Evolutionary conservation across 805 yeast genomes (phyloP), one percentile per base, ranked within the genome.

Genomic region (Brettanomyces custersianus): DNA sequence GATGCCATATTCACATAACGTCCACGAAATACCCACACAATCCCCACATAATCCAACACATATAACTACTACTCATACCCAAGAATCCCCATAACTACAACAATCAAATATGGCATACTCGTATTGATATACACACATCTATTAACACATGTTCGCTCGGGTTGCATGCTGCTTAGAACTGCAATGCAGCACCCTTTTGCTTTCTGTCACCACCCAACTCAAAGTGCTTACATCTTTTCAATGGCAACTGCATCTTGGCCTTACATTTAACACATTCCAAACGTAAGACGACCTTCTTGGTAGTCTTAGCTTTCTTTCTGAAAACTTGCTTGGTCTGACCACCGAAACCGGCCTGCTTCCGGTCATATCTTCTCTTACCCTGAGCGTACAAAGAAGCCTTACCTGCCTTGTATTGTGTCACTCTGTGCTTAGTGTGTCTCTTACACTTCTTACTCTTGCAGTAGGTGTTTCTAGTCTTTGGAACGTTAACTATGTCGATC

Each of bases 351-450:
- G 83, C 68, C 78, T 92, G 98, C 75, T 92, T 92, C 76, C 99
- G 95, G 90, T 92, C 98, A 78, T 92, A 92, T 80, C 99, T 88
- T 80, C 99, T 87, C 90, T 94, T 92, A 82, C 99, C 99, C 77
- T 92, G 97, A 59, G 97, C 96, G 66, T 79, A 87, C 62, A 88
- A 80, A 52, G 97, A 90, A 68, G 98, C 97, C 79, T 92, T 92
- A 76, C 99, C 98, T 68, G 97, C 95, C 74, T 92, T 92, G 94
- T 92, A 92, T 79, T 92, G 99, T 72, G 99, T 90, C 66, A 92
- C 98, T 80, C 90, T 92, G 94, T 92, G 98, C 75, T 87, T 96
- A 64, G 97, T 90, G 92, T 92, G 98, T 76, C 87, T 86, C 66
- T 94, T 84, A 81, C 99, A 92, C 67, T 77, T 78, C 78, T 84